Base-by-base conservation (phyloP, 1,284 basidiomycete genomes). In the Paramarasmius palmivorus region DNA sequence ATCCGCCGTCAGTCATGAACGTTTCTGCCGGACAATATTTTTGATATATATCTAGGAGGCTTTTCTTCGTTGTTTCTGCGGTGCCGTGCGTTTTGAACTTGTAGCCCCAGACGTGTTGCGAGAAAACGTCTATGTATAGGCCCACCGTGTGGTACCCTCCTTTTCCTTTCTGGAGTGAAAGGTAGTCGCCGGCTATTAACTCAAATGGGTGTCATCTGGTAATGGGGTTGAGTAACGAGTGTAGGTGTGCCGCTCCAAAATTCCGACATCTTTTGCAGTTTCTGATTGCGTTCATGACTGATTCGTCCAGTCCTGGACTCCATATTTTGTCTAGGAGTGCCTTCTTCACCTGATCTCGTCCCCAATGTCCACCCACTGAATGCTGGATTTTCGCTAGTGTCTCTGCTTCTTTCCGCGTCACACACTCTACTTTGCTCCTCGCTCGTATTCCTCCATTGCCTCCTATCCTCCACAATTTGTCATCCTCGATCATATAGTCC, bases 1-100 rank as follows among this genome's bases (percentile, higher is more conserved):
- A 59, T 0, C 75, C 70, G 0, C 71, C 65, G 34, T 78, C 72
- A 0, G 65, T 60, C 70, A 75, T 73, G 55, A 76, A 63, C 0
- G 61, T 63, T 20, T 74, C 68, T 0, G 66, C 56, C 2, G 65
- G 35, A 0, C 55, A 35, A 38, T 64, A 72, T 0, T 26, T 42
- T 1, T 64, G 37, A 25, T 57, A 62, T 1, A 76, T 67, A 1
- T 57, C 3, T 0, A 49, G 19, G 0, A 73, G 60, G 0, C 57
- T 52, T 0, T 67, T 65, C 23, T 64, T 64, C 6, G 52, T 63
- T 0, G 62, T 59, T 14, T 65, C 59, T 15, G 61, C 54, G n/a
- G n/a, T n/a, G n/a, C n/a, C n/a, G n/a, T n/a, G n/a, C 0, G 56
- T 60, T 44, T 66, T 67, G 36, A 60, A 57, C 38, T 61, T 65